Conservation (phyloP, 2,329 filamentous ascomycete genomes). For the Ascochyta koolunga region DNA sequence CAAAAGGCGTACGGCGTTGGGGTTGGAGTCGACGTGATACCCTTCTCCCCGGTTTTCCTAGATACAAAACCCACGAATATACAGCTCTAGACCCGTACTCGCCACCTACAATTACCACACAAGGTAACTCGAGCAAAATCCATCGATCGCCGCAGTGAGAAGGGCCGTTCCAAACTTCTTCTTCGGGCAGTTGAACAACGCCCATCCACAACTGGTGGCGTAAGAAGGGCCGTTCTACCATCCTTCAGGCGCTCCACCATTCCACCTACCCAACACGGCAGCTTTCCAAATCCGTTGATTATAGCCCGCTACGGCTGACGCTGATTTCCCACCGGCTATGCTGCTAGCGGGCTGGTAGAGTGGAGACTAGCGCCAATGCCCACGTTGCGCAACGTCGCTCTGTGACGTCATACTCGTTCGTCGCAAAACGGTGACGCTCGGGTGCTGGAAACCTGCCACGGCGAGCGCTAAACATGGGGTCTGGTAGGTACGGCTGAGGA, state of each 20-base stretch:
- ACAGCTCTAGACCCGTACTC: neutral
- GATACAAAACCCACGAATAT: too few relatives aligned
- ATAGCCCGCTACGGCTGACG: neutral
- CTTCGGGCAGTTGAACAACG: neutral
- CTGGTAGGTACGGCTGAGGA: neutral
- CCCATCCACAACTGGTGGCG: conserved; percentile 10
- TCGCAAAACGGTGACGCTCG: neutral
- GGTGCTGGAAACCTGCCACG: neutral
- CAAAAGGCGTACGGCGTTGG: neutral
- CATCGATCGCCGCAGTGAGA: neutral
- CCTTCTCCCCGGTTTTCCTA: neutral
- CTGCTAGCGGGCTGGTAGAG: neutral
- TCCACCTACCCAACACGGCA: neutral
- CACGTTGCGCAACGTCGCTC: neutral
- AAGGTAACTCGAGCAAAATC: neutral
- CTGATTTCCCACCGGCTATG: neutral
- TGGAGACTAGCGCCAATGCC: neutral
- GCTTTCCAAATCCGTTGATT: neutral
- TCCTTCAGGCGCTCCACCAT: neutral
- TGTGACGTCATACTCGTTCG: neutral
- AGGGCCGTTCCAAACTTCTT: conserved; percentile 7
- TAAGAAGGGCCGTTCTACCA: conserved; percentile 16
- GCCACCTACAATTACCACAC: neutral
- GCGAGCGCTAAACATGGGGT: neutral
- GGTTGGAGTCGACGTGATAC: neutral